Conservation (phyloP, 176 grass and related monocot species). For the Rhynchospora breviuscula region DNA sequence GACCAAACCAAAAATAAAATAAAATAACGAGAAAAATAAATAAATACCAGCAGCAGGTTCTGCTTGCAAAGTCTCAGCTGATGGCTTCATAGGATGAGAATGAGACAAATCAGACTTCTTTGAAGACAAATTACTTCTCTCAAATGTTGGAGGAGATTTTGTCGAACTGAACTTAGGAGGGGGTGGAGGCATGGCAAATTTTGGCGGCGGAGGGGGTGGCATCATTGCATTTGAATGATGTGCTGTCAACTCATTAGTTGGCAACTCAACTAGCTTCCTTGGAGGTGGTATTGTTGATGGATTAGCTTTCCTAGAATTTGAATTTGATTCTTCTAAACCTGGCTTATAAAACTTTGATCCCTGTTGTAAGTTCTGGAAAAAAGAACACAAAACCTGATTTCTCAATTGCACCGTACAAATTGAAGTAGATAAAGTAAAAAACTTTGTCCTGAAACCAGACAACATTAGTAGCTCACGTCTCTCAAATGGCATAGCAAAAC, state of each 20-base stretch:
- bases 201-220: slow-evolving; percentile 12
- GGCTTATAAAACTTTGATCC: slow-evolving; percentile 87
- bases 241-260: slow-evolving; percentile 31
- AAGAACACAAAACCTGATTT: slow-evolving; percentile 40
- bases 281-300: slow-evolving; percentile 33
- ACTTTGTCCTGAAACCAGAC: slow-evolving; percentile 37
- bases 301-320: slow-evolving; percentile 28
- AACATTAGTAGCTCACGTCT: background rate
- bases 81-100: slow-evolving; percentile 17
- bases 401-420: background rate
- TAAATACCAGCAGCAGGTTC: slow-evolving; percentile 48
- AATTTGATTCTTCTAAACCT: slow-evolving; percentile 50
- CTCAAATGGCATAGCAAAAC: background rate
- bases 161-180: slow-evolving; percentile 47
- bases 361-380: slow-evolving; percentile 93
- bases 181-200: slow-evolving; percentile 19
- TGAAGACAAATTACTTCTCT: slow-evolving; percentile 19
- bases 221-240: slow-evolving; percentile 22
- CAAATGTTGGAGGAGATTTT: slow-evolving; percentile 23
- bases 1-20: background rate
- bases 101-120: slow-evolving; percentile 28
- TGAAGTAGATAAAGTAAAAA: slow-evolving; percentile 12
- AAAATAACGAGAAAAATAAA: background rate
- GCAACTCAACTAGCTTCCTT: slow-evolving; percentile 43
- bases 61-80: slow-evolving; percentile 25